A percentile compares a stretch with the other conserved stretches of the same genome.
phyloP scores from a whole-genome alignment of 768 basidiomycete genomes.

The Scleroderma citrinum region DNA sequence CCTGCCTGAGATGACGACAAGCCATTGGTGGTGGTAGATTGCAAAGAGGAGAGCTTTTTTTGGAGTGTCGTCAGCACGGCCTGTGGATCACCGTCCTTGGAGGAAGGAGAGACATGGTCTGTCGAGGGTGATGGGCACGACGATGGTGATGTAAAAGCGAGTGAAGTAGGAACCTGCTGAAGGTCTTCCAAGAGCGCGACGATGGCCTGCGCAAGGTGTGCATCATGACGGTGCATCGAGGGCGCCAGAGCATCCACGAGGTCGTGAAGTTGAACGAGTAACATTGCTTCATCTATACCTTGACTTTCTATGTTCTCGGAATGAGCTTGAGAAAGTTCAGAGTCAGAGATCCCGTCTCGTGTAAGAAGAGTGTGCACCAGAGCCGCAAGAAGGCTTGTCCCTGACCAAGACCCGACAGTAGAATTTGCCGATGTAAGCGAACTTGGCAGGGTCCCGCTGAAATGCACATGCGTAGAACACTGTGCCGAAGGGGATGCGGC shows the following conservation, averaged over 20 bases:
- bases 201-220: constrained; percentile 59
- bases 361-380: constrained; percentile 15
- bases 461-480: constrained; percentile 46
- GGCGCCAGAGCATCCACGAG: constrained; percentile 46
- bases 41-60: constrained; percentile 63
- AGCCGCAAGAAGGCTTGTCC: constrained; percentile 7
- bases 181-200: constrained; percentile 66
- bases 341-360: constrained; percentile 4
- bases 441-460: constrained; percentile 34
- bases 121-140: constrained; percentile 4
- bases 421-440: constrained; percentile 3
- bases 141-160: constrained; percentile 9
- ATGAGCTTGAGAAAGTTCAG: background rate
- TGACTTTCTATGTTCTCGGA: constrained; percentile 25
- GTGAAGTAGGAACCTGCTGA: constrained; percentile 45
- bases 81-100: constrained; percentile 13
- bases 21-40: constrained; percentile 26
- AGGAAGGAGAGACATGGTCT: constrained; percentile 2
- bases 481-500: background rate
- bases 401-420: constrained; percentile 9
- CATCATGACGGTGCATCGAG: constrained; percentile 45
- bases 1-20: constrained; percentile 2
- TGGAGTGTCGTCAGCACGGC: constrained; percentile 57
- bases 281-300: constrained; percentile 40
- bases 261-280: constrained; percentile 54